Percentiles rank a stretch among this genome's conserved stretches.
These are phyloP conservation scores for Acorus calamus DNA, from an alignment of 106 monocot genomes.

Conservation along the genomic window DNA sequence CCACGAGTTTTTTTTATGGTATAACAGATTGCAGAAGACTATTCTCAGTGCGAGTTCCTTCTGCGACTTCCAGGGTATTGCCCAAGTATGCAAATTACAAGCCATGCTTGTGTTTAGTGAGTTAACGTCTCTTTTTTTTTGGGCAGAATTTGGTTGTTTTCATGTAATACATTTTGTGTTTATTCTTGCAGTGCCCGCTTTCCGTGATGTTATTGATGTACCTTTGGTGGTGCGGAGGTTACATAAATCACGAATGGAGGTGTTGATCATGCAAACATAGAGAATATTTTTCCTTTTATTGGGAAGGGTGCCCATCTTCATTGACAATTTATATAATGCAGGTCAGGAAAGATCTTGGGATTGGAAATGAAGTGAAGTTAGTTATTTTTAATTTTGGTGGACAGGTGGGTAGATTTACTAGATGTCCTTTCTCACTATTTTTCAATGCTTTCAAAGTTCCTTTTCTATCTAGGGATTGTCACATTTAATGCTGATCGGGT, in stretches of 20 bases:
- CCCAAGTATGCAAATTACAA: constrained; percentile 59
- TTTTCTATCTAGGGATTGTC: too few relatives aligned
- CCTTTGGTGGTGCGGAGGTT: constrained; percentile 85
- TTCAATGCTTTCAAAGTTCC: too few relatives aligned
- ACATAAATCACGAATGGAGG: constrained; percentile 82
- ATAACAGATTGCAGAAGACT: constrained; percentile 93
- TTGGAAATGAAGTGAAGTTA: constrained; percentile 69
- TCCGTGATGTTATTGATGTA: constrained; percentile 89
- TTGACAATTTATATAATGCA: constrained; percentile 5
- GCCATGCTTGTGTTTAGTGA: not conserved
- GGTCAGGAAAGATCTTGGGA: constrained; percentile 87
- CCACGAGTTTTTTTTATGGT: too few relatives aligned
- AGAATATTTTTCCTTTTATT: too few relatives aligned
- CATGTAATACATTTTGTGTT: not conserved
- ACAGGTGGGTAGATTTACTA: constrained; percentile 33
- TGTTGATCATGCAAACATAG: constrained; percentile 4
- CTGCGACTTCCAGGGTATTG: constrained; percentile 95
- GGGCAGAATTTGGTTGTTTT: not conserved
- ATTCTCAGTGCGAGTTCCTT: constrained; percentile 92
- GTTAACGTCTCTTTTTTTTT: not conserved
- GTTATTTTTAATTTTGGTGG: constrained; percentile 96
- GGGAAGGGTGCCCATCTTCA: too few relatives aligned
- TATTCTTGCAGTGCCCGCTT: constrained; percentile 82
- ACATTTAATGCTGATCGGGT: too few relatives aligned
- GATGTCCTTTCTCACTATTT: not conserved